These are phyloP conservation scores for Rosa persica DNA, from an alignment of 306 rosid genomes.

Conservation along the genomic window DNA sequence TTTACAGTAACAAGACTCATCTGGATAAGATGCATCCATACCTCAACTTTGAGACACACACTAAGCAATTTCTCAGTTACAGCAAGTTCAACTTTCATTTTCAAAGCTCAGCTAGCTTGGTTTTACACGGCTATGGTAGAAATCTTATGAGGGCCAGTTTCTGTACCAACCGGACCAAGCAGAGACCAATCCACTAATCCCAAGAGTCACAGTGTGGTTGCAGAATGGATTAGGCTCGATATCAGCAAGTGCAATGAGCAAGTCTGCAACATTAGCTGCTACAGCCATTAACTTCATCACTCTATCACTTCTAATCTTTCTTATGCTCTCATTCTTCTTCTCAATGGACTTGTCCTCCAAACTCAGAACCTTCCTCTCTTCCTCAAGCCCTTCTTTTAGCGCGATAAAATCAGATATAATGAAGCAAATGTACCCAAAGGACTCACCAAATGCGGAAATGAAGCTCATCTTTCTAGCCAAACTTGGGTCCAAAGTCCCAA, in stretches of 20 bases:
- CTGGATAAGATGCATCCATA: neutral
- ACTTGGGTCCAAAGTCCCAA: slow-evolving; percentile 63
- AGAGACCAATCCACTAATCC: slow-evolving; percentile 93
- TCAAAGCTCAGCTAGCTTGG: neutral
- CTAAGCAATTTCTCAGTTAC: neutral
- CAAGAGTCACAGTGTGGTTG: slow-evolving; percentile 76
- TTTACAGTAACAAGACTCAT: neutral
- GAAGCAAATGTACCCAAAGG: slow-evolving; percentile 84
- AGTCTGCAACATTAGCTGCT: slow-evolving; percentile 92
- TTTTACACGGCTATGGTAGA: neutral
- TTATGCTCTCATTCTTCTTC: slow-evolving; percentile 35
- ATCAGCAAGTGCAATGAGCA: slow-evolving; percentile 77
- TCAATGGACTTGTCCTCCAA: slow-evolving; percentile 19
- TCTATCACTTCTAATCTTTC: slow-evolving; percentile 71
- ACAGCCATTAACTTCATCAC: slow-evolving; percentile 84
- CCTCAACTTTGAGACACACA: slow-evolving; percentile 5
- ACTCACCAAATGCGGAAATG: slow-evolving; percentile 89
- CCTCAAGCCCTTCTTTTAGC: slow-evolving; percentile 54
- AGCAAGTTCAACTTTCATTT: neutral
- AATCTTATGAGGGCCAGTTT: slow-evolving; percentile 76
- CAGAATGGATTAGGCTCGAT: slow-evolving; percentile 92
- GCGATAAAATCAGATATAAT: slow-evolving; percentile 63
- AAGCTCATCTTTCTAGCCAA: slow-evolving; percentile 65
- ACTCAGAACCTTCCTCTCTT: slow-evolving; percentile 46
- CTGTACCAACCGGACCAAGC: slow-evolving; percentile 99